Evolutionary conservation across 441 rosid genomes (phyloP), one percentile per base, ranked within the genome.

Genomic region (Eutrema salsugineum): DNA sequence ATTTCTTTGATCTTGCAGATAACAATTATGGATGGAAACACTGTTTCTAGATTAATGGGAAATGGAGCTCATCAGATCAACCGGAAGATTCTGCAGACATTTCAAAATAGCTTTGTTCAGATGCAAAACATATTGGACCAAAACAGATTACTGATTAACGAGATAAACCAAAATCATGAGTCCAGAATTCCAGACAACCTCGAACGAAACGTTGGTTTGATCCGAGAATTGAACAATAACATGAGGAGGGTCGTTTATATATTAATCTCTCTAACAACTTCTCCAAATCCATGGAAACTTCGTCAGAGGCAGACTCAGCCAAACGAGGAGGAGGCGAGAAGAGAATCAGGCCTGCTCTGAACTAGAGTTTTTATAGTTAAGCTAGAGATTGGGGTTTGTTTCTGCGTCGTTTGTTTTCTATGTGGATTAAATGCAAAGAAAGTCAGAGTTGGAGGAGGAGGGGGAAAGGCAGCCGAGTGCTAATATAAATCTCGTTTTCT

Each of bases 131-230:
- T 93, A 57, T 72, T 91, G 61, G 97, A 92, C 78, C 96, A 90
- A 66, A 92, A 92, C 79, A 80, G 87, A 77, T 42, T 90, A 74
- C 84, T 92, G 14, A 92, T 92, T 81, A 88, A 87, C 32, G 91
- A 92, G 80, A 92, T 93, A 64, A 89, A 90, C 81, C 94, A 85
- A 64, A 93, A 91, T 71, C 98, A 91, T n/a, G 98, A 93, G 68
- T 93, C 98, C 9, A 93, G 82, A 77, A 77, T 81, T 77, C 97
- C 91, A 0, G 94, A 87, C 74, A 93, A 91, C 79, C 71, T 93
- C 79, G 79, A 85, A 55, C 77, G 92, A 77, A 91, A 93, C 58
- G 88, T 89, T 32, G 91, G 97, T 61, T 73, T 91, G 83, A 91
- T 93, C 30, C 79, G 81, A 75, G 98, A 93, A 86, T 91, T 93